Base-by-base conservation (phyloP, 495 filamentous ascomycete genomes). In the Pyronema domesticum region DNA sequence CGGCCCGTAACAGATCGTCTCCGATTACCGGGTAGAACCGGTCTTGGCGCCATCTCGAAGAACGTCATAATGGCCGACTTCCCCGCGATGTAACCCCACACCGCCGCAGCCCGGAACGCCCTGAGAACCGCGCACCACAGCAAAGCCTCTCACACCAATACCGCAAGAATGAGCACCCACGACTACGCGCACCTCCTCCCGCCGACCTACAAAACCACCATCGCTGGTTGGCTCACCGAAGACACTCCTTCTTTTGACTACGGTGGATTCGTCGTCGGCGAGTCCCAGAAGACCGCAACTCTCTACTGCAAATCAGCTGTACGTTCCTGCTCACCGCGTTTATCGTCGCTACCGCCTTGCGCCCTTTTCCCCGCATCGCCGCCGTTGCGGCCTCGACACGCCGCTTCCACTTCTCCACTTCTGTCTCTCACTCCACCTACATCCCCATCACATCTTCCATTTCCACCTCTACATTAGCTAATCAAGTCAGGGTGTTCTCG, bases 221-320 rank as follows among this genome's bases (percentile, higher is more conserved):
- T 98, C 51, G 74, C 83, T 1, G 66, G 76, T 53, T 98, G 93
- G 93, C 80, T 94, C 5, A 82, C 85, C 56, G 91, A 98, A 70
- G 91, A 98, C 70, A 89, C 86, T 18, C 91, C 91, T 2, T 88
- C 85, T 35, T 89, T 93, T 66, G 91, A 98, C 71, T 94, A 95
- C 65, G 93, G 88, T 58, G 91, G 91, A 40, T 98, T 94, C 63
- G 91, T 98, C 7, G 91, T 98, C 10, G 91, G 91, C 46, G 80
- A 89, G 54, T 73, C 76, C 14, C 71, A 73, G 6, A 80, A 81
- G 40, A 84, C 83, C 57, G 93, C 91, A 2, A 84, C 80, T 9
- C 72, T 98, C 37, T 78, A 89, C 62, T 86, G 85, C n/a, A 98
- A 96, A 71, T 85, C 80, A 55, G 67, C 77, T 44, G 78, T 80